These are phyloP conservation scores for Aquanectria penicillioides DNA, from an alignment of 2,329 filamentous ascomycete species.

Conservation along the genomic window DNA sequence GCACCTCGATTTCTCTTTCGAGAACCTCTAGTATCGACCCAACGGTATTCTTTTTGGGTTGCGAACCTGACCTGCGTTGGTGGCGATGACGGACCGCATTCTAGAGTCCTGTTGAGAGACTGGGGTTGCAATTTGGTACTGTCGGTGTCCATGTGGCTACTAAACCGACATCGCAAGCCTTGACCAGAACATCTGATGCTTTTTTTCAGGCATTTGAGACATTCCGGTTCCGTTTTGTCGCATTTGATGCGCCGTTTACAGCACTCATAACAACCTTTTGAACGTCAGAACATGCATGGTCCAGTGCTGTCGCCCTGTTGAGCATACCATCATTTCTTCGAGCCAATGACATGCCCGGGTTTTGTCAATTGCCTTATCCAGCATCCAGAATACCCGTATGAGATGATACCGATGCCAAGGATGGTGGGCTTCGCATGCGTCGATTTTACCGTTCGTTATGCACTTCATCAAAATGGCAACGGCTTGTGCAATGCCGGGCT, in stretches of 20 bases:
- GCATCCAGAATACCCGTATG: no score
- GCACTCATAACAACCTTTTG: conserved; percentile 51
- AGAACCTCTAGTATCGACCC: conserved; percentile 27
- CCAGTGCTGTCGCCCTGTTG: background rate
- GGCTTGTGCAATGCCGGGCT: no score
- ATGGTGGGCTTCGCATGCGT: no score
- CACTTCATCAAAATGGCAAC: no score
- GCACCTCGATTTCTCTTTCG: conserved; percentile 7
- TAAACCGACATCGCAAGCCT: conserved; percentile 49
- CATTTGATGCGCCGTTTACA: conserved; percentile 50
- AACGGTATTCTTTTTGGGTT: conserved; percentile 26
- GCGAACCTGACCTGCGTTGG: background rate
- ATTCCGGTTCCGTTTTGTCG: conserved; percentile 51
- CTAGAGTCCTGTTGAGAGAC: background rate
- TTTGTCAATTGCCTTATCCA: no score
- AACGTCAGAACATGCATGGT: background rate
- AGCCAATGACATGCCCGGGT: conserved; percentile 45
- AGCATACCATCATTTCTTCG: conserved; percentile 40
- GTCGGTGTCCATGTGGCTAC: conserved; percentile 39
- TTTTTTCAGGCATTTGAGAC: conserved; percentile 51
- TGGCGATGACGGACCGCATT: background rate
- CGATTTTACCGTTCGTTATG: no score
- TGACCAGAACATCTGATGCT: conserved; percentile 52
- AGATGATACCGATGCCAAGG: no score
- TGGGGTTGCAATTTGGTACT: background rate